Percentiles rank a stretch among this genome's conserved stretches.
phyloP scores from a whole-genome alignment of 2,329 filamentous ascomycete genomes.

The Tolypocladium tropicale region DNA sequence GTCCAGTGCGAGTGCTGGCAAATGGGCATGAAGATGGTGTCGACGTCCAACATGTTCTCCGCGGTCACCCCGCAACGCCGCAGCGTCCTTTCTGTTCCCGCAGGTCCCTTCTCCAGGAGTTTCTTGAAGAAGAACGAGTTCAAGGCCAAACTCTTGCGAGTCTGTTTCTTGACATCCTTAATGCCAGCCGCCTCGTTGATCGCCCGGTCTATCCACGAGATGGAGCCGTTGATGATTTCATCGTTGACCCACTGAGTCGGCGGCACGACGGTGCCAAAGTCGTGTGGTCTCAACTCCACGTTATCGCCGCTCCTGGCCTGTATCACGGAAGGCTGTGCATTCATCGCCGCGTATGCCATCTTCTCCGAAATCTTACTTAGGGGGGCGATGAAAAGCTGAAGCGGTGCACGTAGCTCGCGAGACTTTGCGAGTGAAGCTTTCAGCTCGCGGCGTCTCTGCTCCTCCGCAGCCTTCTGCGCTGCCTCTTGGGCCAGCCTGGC shows the following conservation, averaged over 20 bases:
- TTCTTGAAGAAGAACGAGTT: constrained; percentile 57
- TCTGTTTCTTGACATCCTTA: constrained; percentile 31
- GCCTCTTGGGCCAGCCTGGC: constrained; percentile 2
- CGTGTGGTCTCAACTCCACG: constrained; percentile 38
- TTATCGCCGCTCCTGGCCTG: constrained; percentile 39
- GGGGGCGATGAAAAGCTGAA: constrained; percentile 14
- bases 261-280: constrained; percentile 53
- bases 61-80: constrained; percentile 46
- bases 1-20: constrained; percentile 61
- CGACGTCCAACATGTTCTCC: constrained; percentile 52
- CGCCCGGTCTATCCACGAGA: constrained; percentile 49
- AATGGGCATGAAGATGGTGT: constrained; percentile 61
- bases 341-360: constrained; percentile 19
- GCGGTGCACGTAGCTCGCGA: constrained; percentile 19
- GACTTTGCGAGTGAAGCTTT: constrained; percentile 18
- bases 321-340: constrained; percentile 19
- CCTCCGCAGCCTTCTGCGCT: constrained; percentile 9
- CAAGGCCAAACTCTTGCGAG: constrained; percentile 51
- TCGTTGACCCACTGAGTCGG: constrained; percentile 62
- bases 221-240: constrained; percentile 59
- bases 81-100: constrained; percentile 42
- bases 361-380: constrained; percentile 17
- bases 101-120: constrained; percentile 36
- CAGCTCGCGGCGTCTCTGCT: constrained; percentile 12
- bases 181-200: constrained; percentile 47